These are phyloP conservation scores for Phlebopus sp. DNA, from an alignment of 1,284 basidiomycete genomes.

Conservation along the genomic window DNA sequence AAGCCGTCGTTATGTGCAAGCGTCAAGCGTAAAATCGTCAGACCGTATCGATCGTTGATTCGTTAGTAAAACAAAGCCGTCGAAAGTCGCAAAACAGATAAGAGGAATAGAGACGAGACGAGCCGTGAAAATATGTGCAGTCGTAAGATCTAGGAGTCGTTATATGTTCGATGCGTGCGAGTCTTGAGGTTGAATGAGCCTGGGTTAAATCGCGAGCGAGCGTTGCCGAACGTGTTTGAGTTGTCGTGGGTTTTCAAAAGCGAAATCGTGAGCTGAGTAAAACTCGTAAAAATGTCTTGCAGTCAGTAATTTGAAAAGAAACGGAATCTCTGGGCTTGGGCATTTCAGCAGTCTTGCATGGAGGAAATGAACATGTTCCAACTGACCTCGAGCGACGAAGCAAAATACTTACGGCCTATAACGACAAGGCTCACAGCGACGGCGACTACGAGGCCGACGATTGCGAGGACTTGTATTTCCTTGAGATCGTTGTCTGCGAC, in stretches of 20 bases:
- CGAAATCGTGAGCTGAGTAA: constrained; percentile 22
- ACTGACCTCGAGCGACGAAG: constrained; percentile 24
- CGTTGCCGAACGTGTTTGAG: no score
- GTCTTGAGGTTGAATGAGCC: constrained; percentile 9
- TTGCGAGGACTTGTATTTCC: constrained; percentile 19
- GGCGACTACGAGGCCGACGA: constrained; percentile 16
- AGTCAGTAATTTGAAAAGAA: constrained; percentile 18
- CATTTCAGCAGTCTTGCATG: constrained; percentile 6
- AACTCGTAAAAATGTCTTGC: constrained; percentile 23
- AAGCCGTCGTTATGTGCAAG: constrained; percentile 27
- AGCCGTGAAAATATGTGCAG: constrained; percentile 5
- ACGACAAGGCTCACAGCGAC: constrained; percentile 20
- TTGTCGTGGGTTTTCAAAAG: no score
- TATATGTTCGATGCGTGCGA: constrained; percentile 17
- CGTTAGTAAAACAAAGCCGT: constrained; percentile 22
- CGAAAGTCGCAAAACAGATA: constrained; percentile 13
- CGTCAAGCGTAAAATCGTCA: constrained; percentile 9
- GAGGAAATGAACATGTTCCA: not conserved
- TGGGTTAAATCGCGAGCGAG: constrained; percentile 15
- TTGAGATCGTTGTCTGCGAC: constrained; percentile 17
- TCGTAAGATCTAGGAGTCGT: constrained; percentile 24
- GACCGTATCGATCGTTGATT: constrained; percentile 21
- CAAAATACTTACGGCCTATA: constrained; percentile 26
- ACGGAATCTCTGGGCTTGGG: constrained; percentile 12
- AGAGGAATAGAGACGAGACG: constrained; percentile 7